phyloP scores from a whole-genome alignment of 2,329 filamentous ascomycete genomes.

The Lasiodiplodia sp. region DNA sequence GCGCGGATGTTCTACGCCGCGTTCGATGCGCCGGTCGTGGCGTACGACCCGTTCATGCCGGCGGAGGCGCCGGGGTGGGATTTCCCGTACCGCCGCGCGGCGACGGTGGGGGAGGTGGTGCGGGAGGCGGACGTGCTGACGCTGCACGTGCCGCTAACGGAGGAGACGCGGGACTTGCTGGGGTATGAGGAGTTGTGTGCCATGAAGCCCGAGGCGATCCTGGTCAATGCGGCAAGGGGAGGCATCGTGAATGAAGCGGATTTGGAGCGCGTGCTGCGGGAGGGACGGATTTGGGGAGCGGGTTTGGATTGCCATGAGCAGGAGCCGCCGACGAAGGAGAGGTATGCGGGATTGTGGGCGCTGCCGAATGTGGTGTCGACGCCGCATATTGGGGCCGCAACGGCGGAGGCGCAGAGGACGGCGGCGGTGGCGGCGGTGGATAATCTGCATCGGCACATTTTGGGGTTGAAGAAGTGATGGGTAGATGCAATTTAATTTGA shows the following conservation, averaged over 20 bases:
- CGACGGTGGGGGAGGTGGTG: conserved; percentile 33
- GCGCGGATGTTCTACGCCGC: conserved; percentile 38
- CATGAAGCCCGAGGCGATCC: conserved; percentile 52
- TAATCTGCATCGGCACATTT: conserved; percentile 30
- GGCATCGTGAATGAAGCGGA: conserved; percentile 58
- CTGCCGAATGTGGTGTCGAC: conserved; percentile 57
- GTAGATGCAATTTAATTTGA: no score
- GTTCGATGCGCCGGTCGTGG: conserved; percentile 52
- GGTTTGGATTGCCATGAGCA: conserved; percentile 58
- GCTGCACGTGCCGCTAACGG: conserved; percentile 36
- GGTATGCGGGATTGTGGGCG: conserved; percentile 49
- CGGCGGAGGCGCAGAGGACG: conserved; percentile 47
- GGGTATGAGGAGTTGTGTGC: conserved; percentile 46
- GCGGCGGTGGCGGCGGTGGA: conserved; percentile 49
- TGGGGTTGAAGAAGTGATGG: background rate
- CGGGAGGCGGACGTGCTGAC: conserved; percentile 35
- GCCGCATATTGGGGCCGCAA: conserved; percentile 60
- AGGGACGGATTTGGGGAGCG: conserved; percentile 54
- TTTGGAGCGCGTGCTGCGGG: conserved; percentile 51
- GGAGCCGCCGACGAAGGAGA: conserved; percentile 53
- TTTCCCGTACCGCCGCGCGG: conserved; percentile 36
- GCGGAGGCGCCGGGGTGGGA: conserved; percentile 49
- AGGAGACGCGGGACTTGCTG: conserved; percentile 41
- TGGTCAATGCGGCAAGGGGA: conserved; percentile 58
- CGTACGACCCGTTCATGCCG: conserved; percentile 51